Evolutionary conservation across 768 basidiomycete species (phyloP).

Genomic region (Ramaria sp.): DNA sequence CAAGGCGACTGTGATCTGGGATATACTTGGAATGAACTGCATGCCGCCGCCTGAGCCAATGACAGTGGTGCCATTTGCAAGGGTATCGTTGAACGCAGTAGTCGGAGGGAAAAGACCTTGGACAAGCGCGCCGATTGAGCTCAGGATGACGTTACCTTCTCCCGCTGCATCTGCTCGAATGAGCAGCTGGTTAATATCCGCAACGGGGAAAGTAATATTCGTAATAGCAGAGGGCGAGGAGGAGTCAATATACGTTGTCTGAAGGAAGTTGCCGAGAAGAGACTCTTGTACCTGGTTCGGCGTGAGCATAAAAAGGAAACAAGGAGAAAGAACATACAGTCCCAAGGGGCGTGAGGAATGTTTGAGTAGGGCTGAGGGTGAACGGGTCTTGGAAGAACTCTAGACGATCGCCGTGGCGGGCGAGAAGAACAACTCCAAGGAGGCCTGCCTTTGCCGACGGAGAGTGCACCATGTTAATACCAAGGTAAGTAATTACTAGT

Average conservation of each 20-base stretch:
- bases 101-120: slow-evolving; percentile 60
- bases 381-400: slow-evolving; percentile 63
- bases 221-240: slow-evolving; percentile 61
- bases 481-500: neutral
- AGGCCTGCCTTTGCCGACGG: neutral
- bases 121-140: slow-evolving; percentile 54
- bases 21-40: slow-evolving; percentile 69
- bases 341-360: slow-evolving; percentile 67
- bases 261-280: slow-evolving; percentile 51
- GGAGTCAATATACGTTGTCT: slow-evolving; percentile 54
- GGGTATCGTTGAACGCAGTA: slow-evolving; percentile 37
- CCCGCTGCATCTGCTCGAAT: slow-evolving; percentile 60
- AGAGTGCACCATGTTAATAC: neutral
- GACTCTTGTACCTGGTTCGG: slow-evolving; percentile 51
- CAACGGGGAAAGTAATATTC: slow-evolving; percentile 55
- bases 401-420: slow-evolving; percentile 68
- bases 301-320: neutral
- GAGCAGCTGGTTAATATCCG: slow-evolving; percentile 63
- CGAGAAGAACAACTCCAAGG: slow-evolving; percentile 23
- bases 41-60: slow-evolving; percentile 55
- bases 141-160: slow-evolving; percentile 55
- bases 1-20: neutral
- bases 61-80: slow-evolving; percentile 58
- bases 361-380: slow-evolving; percentile 50
- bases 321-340: slow-evolving; percentile 34